Conservation (phyloP, 202 grass and related monocot genomes). For the Panicum hallii region DNA sequence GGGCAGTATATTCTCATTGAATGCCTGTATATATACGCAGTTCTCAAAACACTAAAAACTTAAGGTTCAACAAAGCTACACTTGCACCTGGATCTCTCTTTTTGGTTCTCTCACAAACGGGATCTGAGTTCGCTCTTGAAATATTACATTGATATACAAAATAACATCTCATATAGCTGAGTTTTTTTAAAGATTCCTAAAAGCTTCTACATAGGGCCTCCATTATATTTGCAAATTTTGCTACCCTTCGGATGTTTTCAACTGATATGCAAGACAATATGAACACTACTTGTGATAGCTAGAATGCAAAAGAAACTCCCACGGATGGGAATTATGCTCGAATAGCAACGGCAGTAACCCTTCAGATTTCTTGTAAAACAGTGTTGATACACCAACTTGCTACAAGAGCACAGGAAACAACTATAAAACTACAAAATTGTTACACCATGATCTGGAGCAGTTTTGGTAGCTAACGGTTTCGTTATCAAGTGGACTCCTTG, state of each 20-base stretch:
- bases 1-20: neutral
- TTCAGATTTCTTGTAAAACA: neutral
- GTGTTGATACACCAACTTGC: conserved; percentile 32
- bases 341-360: neutral
- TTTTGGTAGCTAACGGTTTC: neutral
- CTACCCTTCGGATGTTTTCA: no score
- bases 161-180: neutral
- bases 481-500: conserved; percentile 7
- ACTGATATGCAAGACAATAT: neutral
- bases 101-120: neutral
- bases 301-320: neutral
- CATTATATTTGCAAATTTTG: neutral
- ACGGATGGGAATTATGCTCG: neutral
- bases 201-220: no score
- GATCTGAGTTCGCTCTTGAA: neutral
- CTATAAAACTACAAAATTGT: conserved; percentile 45
- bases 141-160: neutral
- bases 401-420: conserved; percentile 32
- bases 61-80: neutral
- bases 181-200: neutral
- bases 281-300: neutral
- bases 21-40: no score
- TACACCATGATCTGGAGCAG: neutral
- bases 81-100: neutral
- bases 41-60: neutral